Evolutionary conservation across 306 rosid species (phyloP).

Genomic region (Casuarina cunninghamiana): DNA sequence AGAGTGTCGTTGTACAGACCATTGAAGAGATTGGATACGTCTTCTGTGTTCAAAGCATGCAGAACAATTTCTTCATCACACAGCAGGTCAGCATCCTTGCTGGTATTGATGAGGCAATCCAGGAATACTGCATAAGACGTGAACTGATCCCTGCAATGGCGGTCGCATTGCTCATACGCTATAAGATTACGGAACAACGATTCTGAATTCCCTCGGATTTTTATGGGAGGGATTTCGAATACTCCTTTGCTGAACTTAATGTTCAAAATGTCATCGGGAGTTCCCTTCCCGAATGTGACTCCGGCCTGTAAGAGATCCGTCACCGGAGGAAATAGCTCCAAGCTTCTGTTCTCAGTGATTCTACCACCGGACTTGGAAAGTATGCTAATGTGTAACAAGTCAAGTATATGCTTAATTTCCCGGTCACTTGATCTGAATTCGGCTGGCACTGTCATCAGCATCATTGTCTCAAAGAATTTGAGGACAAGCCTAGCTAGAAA

Average conservation of each 20-base stretch:
- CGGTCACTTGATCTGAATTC: neutral
- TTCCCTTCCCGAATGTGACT: neutral
- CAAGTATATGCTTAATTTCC: neutral
- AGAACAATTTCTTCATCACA: neutral
- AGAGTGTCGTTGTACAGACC: slow-evolving; percentile 18
- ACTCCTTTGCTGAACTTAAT: neutral
- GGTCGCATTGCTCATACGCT: slow-evolving; percentile 26
- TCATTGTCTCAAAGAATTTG: neutral
- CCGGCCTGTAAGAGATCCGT: slow-evolving; percentile 12
- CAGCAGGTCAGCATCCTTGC: slow-evolving; percentile 2
- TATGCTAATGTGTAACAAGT: neutral
- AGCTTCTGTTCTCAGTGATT: neutral
- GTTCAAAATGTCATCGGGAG: neutral
- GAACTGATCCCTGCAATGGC: neutral
- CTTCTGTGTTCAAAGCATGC: slow-evolving; percentile 12
- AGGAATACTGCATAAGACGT: slow-evolving; percentile 28
- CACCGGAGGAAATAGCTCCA: neutral
- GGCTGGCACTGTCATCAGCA: neutral
- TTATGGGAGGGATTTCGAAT: slow-evolving; percentile 5
- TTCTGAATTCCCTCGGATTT: slow-evolving; percentile 23
- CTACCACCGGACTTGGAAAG: neutral
- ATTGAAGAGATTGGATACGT: slow-evolving; percentile 16
- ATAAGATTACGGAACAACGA: slow-evolving; percentile 22
- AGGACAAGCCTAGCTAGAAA: neutral
- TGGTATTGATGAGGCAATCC: slow-evolving; percentile 24